Conservation (phyloP, 345 rosid species). For the Salix caprea region DNA sequence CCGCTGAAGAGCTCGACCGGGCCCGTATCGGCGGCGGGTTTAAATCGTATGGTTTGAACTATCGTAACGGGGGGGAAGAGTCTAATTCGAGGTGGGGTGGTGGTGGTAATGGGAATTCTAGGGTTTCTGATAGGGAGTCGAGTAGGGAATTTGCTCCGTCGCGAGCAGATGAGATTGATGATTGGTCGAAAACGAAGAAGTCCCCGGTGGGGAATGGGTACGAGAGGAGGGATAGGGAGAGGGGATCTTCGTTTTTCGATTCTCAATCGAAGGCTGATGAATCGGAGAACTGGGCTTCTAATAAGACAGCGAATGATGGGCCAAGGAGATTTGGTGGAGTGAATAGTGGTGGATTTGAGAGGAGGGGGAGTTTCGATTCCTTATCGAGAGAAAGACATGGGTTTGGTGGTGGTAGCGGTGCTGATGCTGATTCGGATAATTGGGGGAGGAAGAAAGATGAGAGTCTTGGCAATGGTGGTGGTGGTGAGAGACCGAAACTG, state of each 20-base stretch:
- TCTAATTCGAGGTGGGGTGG: conserved; percentile 54
- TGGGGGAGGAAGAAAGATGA: conserved; percentile 87
- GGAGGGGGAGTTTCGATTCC: conserved; percentile 62
- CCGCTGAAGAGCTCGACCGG: conserved; percentile 83
- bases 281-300: conserved; percentile 69
- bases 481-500: conserved; percentile 56
- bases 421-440: conserved; percentile 49
- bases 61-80: conserved; percentile 42
- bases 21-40: conserved; percentile 77
- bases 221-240: conserved; percentile 30
- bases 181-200: conserved; percentile 78
- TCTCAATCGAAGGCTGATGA: conserved; percentile 91
- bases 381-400: conserved; percentile 55
- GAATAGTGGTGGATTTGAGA: conserved; percentile 40
- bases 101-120: conserved; percentile 24
- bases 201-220: conserved; percentile 37
- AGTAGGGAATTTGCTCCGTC: conserved; percentile 54
- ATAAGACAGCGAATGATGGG: conserved; percentile 34
- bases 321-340: conserved; percentile 37
- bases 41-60: conserved; percentile 32
- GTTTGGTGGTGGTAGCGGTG: conserved; percentile 13
- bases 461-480: conserved; percentile 14
- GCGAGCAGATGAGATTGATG: conserved; percentile 86
- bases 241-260: conserved; percentile 47
- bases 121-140: conserved; percentile 50